These are phyloP conservation scores for Zoysia matrella DNA, from an alignment of 202 grass and related monocot species.

Conservation along the genomic window DNA sequence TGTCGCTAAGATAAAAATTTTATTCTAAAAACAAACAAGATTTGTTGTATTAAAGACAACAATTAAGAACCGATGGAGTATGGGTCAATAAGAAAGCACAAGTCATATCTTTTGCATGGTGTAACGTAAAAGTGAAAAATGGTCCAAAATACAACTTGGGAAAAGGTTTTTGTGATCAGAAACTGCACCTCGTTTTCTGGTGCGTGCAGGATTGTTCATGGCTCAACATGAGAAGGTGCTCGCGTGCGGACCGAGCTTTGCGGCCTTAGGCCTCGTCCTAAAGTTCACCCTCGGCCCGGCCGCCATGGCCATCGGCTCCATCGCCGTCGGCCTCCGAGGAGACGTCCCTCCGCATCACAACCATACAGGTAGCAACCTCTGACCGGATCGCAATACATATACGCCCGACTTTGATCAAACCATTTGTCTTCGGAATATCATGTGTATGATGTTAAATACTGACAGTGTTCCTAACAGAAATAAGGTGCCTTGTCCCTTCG, in stretches of 20 bases:
- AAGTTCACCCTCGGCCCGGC: conserved; percentile 76
- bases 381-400: too few relatives aligned
- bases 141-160: too few relatives aligned
- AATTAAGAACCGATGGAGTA: too few relatives aligned
- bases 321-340: conserved; percentile 75
- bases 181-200: conserved; percentile 28
- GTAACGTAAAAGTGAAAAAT: too few relatives aligned
- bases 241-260: conserved; percentile 65
- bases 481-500: conserved; percentile 17
- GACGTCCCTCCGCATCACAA: conserved; percentile 76
- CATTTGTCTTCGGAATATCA: neutral
- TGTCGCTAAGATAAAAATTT: too few relatives aligned
- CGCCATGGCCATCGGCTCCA: conserved; percentile 74
- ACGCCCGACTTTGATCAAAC: too few relatives aligned
- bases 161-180: neutral
- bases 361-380: conserved; percentile 69
- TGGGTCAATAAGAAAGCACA: too few relatives aligned
- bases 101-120: too few relatives aligned
- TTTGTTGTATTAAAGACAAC: too few relatives aligned
- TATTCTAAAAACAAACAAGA: too few relatives aligned
- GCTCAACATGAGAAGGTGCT: conserved; percentile 88
- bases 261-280: conserved; percentile 65
- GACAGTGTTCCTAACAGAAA: conserved; percentile 15
- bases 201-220: conserved; percentile 82
- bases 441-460: conserved; percentile 5